Percentiles rank a stretch among this genome's conserved stretches.
phyloP scores from a whole-genome alignment of 176 grass and related monocot species.

The Bonia amplexicaulis region DNA sequence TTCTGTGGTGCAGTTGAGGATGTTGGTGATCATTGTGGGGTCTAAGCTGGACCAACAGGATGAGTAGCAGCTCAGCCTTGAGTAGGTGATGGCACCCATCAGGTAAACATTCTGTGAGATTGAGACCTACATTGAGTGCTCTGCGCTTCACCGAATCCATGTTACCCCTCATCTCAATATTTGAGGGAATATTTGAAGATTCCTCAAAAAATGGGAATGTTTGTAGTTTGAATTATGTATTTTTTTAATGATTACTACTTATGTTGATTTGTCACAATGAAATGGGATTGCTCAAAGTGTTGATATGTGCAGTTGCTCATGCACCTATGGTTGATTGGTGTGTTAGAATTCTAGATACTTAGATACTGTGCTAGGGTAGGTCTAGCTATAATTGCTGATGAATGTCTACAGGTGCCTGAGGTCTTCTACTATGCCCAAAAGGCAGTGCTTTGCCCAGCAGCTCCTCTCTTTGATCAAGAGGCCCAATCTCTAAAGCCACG shows the following conservation, averaged over 20 bases:
- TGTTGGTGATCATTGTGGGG: constrained; percentile 62
- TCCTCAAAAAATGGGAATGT: background rate
- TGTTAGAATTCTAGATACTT: background rate
- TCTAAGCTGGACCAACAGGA: constrained; percentile 93
- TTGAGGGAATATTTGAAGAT: background rate
- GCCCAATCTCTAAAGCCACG: constrained; percentile 79
- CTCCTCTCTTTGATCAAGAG: constrained; percentile 94
- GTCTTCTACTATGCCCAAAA: constrained; percentile 96
- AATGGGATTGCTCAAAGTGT: background rate
- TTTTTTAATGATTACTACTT: background rate
- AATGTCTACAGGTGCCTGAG: constrained; percentile 59
- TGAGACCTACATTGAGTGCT: constrained; percentile 97
- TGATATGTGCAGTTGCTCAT: background rate
- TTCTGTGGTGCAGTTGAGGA: constrained; percentile 45
- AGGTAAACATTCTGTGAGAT: constrained; percentile 92
- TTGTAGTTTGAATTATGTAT: background rate
- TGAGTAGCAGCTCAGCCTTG: constrained; percentile 75
- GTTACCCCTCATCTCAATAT: constrained; percentile 16
- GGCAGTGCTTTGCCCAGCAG: constrained; percentile 86
- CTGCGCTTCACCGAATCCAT: constrained; percentile 90
- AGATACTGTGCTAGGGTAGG: background rate
- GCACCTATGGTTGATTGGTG: background rate
- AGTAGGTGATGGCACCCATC: constrained; percentile 94
- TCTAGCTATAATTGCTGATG: background rate
- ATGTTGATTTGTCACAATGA: background rate